Base-by-base conservation (phyloP, 352 stramenopile genomes). In the Phytopythium delawarense region DNA sequence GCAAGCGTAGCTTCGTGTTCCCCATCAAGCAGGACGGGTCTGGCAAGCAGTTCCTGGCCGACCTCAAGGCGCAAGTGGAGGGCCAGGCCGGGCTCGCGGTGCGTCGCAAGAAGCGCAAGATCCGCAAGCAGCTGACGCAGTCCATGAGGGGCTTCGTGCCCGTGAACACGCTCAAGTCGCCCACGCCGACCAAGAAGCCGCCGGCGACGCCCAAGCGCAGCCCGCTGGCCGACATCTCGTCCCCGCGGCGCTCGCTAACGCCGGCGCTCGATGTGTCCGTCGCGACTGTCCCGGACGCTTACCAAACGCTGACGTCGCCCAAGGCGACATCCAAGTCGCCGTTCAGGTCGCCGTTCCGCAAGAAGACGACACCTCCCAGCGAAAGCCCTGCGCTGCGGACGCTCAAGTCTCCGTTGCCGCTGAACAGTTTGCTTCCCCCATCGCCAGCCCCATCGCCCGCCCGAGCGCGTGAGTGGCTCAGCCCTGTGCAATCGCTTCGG, bases 91-190 rank as follows among this genome's bases (percentile, higher is more conserved):
- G 70, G 0, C 54, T 84, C 18, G 79, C 88, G 40, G 64, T 87
- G 32, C 78, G 74, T 52, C 78, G 76, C 50, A 92, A 90, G 67
- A 91, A 88, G 70, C 79, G 84, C 50, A 92, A 94, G 74, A 89
- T 94, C 63, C 79, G 83, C 37, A 85, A 86, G 35, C 70, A 89
- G 52, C 59, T 94, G 35, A 83, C 54, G 44, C 72, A 88, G 52
- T 70, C 64, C 53, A 75, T 69, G 64, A 59, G 58, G n/a, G 82
- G 83, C 49, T 92, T 92, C 45, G 76, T 84, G 20, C 84, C 85
- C 20, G 69, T 87, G 15, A 91, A 90, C 63, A 85, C 71, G 30
- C 67, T 92, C 20, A 84, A 80, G 63, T 88, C 80, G 32, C 83
- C 82, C 0, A 49, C 74, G 39, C 76, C 20, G 66, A 58, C 6